A percentile compares a stretch with the other conserved stretches of the same genome.
Evolutionary conservation across 176 grass and related monocot genomes (phyloP).

Genomic region (Elaeis guineensis): DNA sequence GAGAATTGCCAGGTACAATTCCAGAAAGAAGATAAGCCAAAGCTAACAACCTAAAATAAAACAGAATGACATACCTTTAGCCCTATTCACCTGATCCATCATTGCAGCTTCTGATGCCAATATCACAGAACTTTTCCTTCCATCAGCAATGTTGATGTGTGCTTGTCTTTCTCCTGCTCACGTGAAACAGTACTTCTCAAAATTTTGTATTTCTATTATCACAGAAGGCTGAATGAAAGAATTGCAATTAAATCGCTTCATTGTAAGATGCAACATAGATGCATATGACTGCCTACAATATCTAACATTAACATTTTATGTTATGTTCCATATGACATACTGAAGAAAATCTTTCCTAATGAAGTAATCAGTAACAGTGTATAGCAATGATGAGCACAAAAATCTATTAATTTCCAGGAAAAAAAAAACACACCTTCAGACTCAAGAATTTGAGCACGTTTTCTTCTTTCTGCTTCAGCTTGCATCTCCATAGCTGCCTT

Average conservation of each 20-base stretch:
- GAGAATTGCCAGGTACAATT: too few species aligned
- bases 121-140: slow-evolving; percentile 41
- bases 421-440: slow-evolving; percentile 60
- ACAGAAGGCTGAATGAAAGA: too few species aligned
- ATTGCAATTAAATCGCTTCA: too few species aligned
- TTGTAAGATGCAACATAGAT: too few species aligned
- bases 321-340: too few species aligned
- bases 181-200: slow-evolving; percentile 1
- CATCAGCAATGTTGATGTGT: slow-evolving; percentile 46
- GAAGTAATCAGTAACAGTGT: neutral
- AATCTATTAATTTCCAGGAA: neutral
- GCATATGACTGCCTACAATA: too few species aligned
- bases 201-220: too few species aligned
- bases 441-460: slow-evolving; percentile 86
- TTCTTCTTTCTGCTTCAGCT: slow-evolving; percentile 94
- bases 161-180: slow-evolving; percentile 48
- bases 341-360: too few species aligned
- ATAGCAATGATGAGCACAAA: neutral
- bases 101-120: slow-evolving; percentile 58
- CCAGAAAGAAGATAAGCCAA: neutral
- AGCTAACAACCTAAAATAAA: too few species aligned
- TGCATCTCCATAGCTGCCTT: slow-evolving; percentile 98
- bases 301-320: too few species aligned
- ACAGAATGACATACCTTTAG: slow-evolving; percentile 53
- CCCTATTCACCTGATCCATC: slow-evolving; percentile 80